Percentiles rank a stretch among this genome's conserved stretches.
These are phyloP conservation scores for Ceratopteris richardii DNA, from an alignment of 75 land plant genomes.

Conservation along the genomic window DNA sequence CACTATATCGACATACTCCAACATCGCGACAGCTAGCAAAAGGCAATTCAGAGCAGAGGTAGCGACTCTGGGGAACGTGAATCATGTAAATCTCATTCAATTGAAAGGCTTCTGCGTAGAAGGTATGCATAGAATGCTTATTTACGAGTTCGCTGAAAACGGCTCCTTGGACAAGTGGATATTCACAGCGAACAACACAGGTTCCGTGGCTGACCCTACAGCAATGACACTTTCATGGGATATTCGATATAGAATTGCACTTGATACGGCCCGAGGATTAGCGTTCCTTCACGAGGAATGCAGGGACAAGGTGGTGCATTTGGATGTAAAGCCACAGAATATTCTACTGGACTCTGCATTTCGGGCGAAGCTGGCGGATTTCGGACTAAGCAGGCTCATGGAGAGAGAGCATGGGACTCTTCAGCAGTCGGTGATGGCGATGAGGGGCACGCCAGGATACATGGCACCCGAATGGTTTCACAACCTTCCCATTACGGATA, in stretches of 20 bases:
- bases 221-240: conserved; percentile 42
- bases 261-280: conserved; percentile 57
- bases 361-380: conserved; percentile 66
- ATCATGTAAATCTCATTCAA: conserved; percentile 15
- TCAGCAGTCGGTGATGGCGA: conserved; percentile 42
- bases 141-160: conserved; percentile 55
- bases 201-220: too few relatives aligned
- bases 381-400: conserved; percentile 73
- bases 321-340: conserved; percentile 86
- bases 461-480: conserved; percentile 69
- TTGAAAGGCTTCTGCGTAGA: conserved; percentile 19
- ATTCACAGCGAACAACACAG: conserved; percentile 15
- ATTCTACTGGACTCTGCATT: too few relatives aligned
- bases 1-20: not conserved
- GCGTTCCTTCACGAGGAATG: conserved; percentile 78
- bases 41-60: conserved; percentile 14
- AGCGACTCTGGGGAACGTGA: conserved; percentile 11
- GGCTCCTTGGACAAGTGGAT: conserved; percentile 55
- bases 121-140: conserved; percentile 25
- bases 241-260: conserved; percentile 49
- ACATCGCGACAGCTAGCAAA: conserved; percentile 5
- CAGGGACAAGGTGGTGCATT: conserved; percentile 61
- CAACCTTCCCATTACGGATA: conserved; percentile 54
- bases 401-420: conserved; percentile 37
- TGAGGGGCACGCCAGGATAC: too few relatives aligned